These are phyloP conservation scores for Kentomonas sorsogonicus DNA, from an alignment of 208 protist genomes.

Conservation along the genomic window DNA sequence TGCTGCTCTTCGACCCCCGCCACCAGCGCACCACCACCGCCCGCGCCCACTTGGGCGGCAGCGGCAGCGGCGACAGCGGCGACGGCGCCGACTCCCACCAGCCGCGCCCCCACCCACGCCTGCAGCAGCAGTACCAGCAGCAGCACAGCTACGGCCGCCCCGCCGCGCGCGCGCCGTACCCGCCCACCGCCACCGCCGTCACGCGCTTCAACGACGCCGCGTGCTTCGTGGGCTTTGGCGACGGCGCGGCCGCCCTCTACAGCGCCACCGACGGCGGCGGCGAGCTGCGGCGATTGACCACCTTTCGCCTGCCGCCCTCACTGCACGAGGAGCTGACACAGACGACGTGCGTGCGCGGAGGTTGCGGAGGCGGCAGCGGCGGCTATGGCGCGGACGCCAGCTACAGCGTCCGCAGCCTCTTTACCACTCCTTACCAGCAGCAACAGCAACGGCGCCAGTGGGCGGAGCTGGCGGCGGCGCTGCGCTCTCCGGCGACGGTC, in stretches of 20 bases:
- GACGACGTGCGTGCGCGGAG: too few relatives aligned
- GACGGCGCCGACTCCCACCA: background rate
- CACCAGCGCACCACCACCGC: conserved; percentile 36
- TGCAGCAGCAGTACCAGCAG: background rate
- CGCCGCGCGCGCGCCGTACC: background rate
- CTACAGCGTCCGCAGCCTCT: too few relatives aligned
- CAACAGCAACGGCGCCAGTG: too few relatives aligned
- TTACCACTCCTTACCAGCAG: too few relatives aligned
- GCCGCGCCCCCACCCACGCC: conserved; percentile 1
- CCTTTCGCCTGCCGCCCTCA: background rate
- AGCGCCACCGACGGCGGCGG: conserved; percentile 32
- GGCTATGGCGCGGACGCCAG: too few relatives aligned
- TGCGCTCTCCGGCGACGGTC: conserved; percentile 16
- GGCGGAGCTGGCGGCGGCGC: conserved; percentile 15
- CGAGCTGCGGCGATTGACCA: background rate
- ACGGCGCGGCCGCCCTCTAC: conserved; percentile 52
- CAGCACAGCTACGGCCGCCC: background rate
- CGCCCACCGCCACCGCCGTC: conserved; percentile 46
- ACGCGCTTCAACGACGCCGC: conserved; percentile 40
- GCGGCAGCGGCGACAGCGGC: background rate
- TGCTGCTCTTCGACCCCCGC: conserved; percentile 64
- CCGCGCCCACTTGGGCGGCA: conserved; percentile 15
- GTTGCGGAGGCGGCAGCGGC: too few relatives aligned
- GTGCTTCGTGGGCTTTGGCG: conserved; percentile 54
- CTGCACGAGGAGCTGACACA: too few relatives aligned